These are phyloP conservation scores for Coemansia sp. DNA, from an alignment of 192 early-diverging fungal species.

Conservation along the genomic window DNA sequence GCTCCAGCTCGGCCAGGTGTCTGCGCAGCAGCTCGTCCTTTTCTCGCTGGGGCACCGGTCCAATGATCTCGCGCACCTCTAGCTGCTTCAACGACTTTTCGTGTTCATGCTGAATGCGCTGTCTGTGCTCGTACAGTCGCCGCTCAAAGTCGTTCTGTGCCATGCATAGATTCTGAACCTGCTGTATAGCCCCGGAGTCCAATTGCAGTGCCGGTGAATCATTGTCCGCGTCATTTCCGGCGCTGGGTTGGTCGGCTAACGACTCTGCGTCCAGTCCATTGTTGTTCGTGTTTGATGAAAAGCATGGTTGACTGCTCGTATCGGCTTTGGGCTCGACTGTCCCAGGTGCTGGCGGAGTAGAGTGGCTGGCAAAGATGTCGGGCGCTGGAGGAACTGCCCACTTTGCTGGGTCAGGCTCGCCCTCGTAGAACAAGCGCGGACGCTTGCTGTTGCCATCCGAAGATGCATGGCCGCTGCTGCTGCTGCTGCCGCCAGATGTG, in stretches of 20 bases:
- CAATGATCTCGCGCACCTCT: constrained; percentile 27
- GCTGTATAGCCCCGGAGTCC: constrained; percentile 11
- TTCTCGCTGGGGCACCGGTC: constrained; percentile 14
- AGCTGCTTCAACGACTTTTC: constrained; percentile 16
- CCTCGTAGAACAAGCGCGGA: constrained; percentile 28
- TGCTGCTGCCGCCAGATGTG: neutral
- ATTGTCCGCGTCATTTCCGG: neutral
- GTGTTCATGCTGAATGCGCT: constrained; percentile 26
- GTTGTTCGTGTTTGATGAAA: neutral
- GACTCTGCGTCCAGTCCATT: neutral
- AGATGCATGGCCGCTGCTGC: neutral
- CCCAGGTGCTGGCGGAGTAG: neutral
- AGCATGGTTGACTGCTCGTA: neutral
- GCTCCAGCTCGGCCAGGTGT: constrained; percentile 24
- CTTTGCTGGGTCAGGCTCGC: constrained; percentile 40
- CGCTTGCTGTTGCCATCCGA: constrained; percentile 5
- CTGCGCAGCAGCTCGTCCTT: constrained; percentile 18
- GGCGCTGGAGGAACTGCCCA: constrained; percentile 36
- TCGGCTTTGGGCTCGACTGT: too few relatives aligned
- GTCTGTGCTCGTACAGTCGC: constrained; percentile 32
- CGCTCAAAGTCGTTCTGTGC: constrained; percentile 45
- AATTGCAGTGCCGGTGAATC: constrained; percentile 2
- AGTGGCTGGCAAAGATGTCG: constrained; percentile 17
- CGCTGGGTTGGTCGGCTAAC: neutral
- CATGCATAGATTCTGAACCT: constrained; percentile 9